These are phyloP conservation scores for Kluyveromyces dobzhanskii DNA, from an alignment of 805 yeast species.

Conservation along the genomic window DNA sequence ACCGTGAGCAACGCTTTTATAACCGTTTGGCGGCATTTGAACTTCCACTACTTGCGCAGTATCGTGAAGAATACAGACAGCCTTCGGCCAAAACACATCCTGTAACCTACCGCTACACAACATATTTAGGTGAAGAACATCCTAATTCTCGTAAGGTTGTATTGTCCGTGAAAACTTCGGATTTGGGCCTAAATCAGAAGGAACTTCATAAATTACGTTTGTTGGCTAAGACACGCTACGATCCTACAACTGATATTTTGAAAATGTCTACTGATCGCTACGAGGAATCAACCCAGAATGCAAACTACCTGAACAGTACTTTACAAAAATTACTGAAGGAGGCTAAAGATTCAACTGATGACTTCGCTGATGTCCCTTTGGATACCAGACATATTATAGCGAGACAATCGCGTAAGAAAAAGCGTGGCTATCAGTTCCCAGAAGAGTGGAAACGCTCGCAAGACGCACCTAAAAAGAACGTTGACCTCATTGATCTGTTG, in stretches of 20 bases:
- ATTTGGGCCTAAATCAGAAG: slow-evolving; percentile 42
- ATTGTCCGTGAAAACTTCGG: slow-evolving; percentile 42
- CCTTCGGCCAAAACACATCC: slow-evolving; percentile 39
- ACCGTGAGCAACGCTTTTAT: slow-evolving; percentile 66
- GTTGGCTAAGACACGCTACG: slow-evolving; percentile 70
- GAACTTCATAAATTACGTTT: slow-evolving; percentile 70
- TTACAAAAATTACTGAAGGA: slow-evolving; percentile 54
- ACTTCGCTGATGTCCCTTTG: slow-evolving; percentile 70
- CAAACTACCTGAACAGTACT: slow-evolving; percentile 58
- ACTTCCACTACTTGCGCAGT: slow-evolving; percentile 74
- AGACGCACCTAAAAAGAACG: slow-evolving; percentile 48
- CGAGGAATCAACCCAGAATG: slow-evolving; percentile 79
- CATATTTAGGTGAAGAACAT: slow-evolving; percentile 63
- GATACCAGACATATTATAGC: slow-evolving; percentile 63
- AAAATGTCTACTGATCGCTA: slow-evolving; percentile 58
- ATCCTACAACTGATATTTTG: slow-evolving; percentile 49
- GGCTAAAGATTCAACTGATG: slow-evolving; percentile 53
- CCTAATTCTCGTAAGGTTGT: slow-evolving; percentile 55
- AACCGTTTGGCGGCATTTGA: slow-evolving; percentile 87
- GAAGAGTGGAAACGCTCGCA: slow-evolving; percentile 71
- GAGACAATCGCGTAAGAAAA: slow-evolving; percentile 35
- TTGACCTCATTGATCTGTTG: slow-evolving; percentile 13
- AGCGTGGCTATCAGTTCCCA: slow-evolving; percentile 50
- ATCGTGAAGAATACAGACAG: slow-evolving; percentile 58
- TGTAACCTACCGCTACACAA: slow-evolving; percentile 60